Evolutionary conservation across 2,329 filamentous ascomycete genomes (phyloP).

Genomic region (Tricladium varicosporioides): DNA sequence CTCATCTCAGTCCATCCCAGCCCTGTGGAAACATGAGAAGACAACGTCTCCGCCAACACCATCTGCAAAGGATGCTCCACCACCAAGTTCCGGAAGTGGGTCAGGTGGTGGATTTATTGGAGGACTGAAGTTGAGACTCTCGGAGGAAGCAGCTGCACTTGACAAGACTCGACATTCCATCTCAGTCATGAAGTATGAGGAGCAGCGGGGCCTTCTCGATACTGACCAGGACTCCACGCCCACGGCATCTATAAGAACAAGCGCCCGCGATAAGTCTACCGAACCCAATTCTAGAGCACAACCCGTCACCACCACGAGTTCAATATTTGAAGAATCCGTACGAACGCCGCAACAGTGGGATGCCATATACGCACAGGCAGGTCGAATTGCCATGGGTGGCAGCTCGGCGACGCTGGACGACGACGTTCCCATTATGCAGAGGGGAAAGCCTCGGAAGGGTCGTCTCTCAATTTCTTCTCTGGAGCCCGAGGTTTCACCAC

Average conservation of each 20-base stretch:
- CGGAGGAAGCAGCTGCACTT: conserved; percentile 22
- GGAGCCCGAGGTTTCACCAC: conserved; percentile 1
- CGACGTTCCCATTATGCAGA: conserved; percentile 17
- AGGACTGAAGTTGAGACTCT: conserved; percentile 31
- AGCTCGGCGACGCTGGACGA: background rate
- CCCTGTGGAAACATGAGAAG: conserved; percentile 17
- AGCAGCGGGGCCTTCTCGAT: conserved; percentile 1
- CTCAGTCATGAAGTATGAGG: background rate
- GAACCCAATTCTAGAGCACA: background rate
- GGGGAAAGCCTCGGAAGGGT: conserved; percentile 11
- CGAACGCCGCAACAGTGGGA: conserved; percentile 20
- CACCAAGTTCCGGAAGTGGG: conserved; percentile 6
- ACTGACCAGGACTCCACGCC: conserved; percentile 1
- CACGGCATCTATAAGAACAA: background rate
- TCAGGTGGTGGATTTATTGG: conserved; percentile 29
- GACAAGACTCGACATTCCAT: conserved; percentile 14
- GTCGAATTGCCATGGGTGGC: background rate
- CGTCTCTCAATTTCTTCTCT: conserved; percentile 17
- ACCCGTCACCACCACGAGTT: conserved; percentile 8
- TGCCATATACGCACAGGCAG: conserved; percentile 11
- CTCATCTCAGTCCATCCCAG: conserved; percentile 15
- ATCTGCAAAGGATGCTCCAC: conserved; percentile 9
- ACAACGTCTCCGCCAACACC: conserved; percentile 2
- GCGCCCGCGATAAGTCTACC: background rate
- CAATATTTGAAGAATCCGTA: conserved; percentile 14